Conservation (phyloP, 116 monocot genomes). For the Cymodocea nodosa region DNA sequence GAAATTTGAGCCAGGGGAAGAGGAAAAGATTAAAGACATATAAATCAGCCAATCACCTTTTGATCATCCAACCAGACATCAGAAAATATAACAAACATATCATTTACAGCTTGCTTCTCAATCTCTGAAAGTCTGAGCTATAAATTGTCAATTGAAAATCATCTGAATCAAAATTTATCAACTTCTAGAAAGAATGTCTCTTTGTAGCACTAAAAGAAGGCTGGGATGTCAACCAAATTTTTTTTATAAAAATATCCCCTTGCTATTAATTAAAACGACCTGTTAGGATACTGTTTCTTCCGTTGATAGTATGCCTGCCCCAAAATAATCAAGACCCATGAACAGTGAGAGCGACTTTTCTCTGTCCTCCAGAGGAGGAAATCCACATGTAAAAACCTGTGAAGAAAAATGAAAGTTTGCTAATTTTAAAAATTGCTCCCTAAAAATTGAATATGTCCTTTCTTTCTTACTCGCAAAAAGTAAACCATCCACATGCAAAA, state of each 20-base stretch:
- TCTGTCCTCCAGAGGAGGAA: conserved; percentile 94
- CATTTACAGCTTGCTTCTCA: conserved; percentile 95
- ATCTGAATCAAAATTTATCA: neutral
- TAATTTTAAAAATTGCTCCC: neutral
- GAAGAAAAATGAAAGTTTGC: neutral
- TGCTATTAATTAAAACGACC: neutral
- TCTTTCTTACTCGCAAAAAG: too few species aligned
- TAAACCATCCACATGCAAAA: too few species aligned
- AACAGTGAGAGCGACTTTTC: conserved; percentile 54
- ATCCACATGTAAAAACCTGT: conserved; percentile 94
- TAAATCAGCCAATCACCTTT: conserved; percentile 46
- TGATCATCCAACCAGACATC: conserved; percentile 92
- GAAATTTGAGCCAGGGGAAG: neutral
- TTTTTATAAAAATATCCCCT: neutral
- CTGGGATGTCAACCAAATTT: too few species aligned
- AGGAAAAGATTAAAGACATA: conserved; percentile 2
- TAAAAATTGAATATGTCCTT: neutral
- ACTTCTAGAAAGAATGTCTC: neutral
- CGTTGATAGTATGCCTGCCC: conserved; percentile 54
- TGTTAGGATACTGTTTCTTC: conserved; percentile 75
- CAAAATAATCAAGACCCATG: conserved; percentile 94
- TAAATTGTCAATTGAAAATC: conserved; percentile 8
- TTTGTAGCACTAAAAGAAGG: too few species aligned
- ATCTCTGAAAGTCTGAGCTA: conserved; percentile 56
- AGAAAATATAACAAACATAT: conserved; percentile 98